Percentiles rank a stretch among this genome's conserved stretches.
These are phyloP conservation scores for Aegilops longissima DNA, from an alignment of 176 grass and related monocot species.

Conservation along the genomic window DNA sequence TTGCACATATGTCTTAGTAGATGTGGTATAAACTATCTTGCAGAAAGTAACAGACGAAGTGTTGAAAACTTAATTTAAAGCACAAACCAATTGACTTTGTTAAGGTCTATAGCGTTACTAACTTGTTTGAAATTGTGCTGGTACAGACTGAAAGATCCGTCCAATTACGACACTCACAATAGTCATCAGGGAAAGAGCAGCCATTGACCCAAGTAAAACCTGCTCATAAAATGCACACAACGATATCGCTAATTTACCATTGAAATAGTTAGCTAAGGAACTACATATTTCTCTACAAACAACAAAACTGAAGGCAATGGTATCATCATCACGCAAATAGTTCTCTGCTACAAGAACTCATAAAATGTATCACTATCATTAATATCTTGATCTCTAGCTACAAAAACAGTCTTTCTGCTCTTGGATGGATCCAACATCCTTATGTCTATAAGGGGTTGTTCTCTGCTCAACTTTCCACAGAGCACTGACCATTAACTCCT, in stretches of 20 bases:
- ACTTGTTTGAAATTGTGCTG: constrained; percentile 97
- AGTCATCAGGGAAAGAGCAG: constrained; percentile 90
- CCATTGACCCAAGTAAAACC: constrained; percentile 90
- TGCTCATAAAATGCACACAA: constrained; percentile 35
- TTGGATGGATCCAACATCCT: not conserved
- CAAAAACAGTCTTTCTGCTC: not conserved
- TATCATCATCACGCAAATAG: no score
- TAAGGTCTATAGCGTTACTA: constrained; percentile 12
- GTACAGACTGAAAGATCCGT: constrained; percentile 82
- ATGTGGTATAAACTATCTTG: no score
- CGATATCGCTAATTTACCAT: not conserved
- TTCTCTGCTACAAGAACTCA: no score
- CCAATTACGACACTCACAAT: constrained; percentile 88
- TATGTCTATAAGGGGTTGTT: not conserved
- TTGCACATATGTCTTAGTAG: constrained; percentile 24
- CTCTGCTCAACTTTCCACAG: not conserved
- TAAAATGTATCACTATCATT: not conserved
- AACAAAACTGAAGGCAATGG: not conserved
- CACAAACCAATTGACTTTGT: not conserved
- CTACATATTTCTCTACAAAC: not conserved
- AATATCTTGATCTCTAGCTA: constrained; percentile 1
- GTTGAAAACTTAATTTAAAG: not conserved
- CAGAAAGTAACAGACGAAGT: not conserved
- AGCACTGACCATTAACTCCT: not conserved
- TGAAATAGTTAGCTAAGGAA: not conserved